phyloP scores from a whole-genome alignment of 257 asterid species.

The Ballota nigra region DNA sequence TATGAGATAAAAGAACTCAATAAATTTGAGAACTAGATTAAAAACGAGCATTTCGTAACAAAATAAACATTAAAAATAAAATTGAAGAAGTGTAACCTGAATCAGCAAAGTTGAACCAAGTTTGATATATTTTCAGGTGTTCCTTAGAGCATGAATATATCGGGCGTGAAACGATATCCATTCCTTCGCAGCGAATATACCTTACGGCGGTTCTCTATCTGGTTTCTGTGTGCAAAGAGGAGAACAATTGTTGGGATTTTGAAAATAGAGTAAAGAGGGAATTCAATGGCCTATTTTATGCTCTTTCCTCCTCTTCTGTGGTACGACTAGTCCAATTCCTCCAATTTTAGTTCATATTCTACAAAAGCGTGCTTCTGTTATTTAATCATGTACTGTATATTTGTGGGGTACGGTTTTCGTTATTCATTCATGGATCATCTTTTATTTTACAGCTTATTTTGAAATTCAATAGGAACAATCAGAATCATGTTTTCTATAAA shows the following conservation, averaged over 20 bases:
- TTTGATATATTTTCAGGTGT: constrained; percentile 54
- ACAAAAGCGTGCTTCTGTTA: not conserved
- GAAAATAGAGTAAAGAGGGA: constrained; percentile 49
- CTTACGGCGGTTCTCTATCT: not conserved
- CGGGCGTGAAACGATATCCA: constrained; percentile 47
- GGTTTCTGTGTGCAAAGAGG: not conserved
- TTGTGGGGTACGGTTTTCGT: not conserved
- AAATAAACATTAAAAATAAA: not conserved
- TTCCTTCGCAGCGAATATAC: constrained; percentile 9
- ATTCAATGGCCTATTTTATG: constrained; percentile 19
- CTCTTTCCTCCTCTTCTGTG: constrained; percentile 16
- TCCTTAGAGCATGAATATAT: constrained; percentile 45
- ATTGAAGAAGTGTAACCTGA: constrained; percentile 52
- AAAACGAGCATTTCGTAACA: not conserved
- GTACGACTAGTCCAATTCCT: not conserved
- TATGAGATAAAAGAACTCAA: not conserved
- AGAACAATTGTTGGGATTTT: constrained; percentile 27
- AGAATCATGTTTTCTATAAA: too few relatives aligned
- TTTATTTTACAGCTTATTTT: too few relatives aligned
- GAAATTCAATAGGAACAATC: too few relatives aligned
- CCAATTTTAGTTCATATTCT: constrained; percentile 22
- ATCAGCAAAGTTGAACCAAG: constrained; percentile 78
- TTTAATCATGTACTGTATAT: not conserved
- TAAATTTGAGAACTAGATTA: not conserved
- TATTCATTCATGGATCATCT: too few relatives aligned